A percentile compares a stretch with the other conserved stretches of the same genome.
Conservation (phyloP, 164 flowering plant species). For the Vitis rotundifolia region DNA sequence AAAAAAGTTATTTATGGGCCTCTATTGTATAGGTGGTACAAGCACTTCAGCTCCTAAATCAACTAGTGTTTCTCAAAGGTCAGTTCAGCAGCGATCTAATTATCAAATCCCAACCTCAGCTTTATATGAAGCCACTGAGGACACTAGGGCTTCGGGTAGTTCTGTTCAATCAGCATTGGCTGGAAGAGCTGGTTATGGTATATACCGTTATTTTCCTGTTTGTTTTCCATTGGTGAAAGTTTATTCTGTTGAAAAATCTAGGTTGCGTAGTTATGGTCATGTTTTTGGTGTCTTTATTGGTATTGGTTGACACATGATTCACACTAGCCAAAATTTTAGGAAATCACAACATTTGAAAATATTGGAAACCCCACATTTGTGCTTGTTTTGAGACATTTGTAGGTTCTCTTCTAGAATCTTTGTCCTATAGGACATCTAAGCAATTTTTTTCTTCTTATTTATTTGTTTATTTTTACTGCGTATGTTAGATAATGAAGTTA, state of each 20-base stretch:
- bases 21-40: slow-evolving; percentile 26
- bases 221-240: background rate
- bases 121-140: slow-evolving; percentile 63
- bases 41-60: slow-evolving; percentile 30
- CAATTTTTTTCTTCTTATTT: too few species aligned
- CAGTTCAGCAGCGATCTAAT: slow-evolving; percentile 47
- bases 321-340: too few species aligned
- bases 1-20: too few species aligned
- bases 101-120: slow-evolving; percentile 94
- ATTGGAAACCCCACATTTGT: too few species aligned
- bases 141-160: slow-evolving; percentile 23
- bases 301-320: too few species aligned
- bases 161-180: slow-evolving; percentile 24
- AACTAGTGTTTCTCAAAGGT: slow-evolving; percentile 41
- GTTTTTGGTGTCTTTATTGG: background rate
- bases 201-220: background rate
- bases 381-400: too few species aligned
- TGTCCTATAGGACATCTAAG: too few species aligned
- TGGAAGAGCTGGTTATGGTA: slow-evolving; percentile 25
- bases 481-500: too few species aligned
- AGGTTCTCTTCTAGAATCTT: too few species aligned
- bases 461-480: too few species aligned
- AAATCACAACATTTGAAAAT: too few species aligned
- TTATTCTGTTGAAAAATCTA: background rate
- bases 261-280: background rate